Evolutionary conservation across 2,329 filamentous ascomycete species (phyloP).

Genomic region (Diaporthe amygdali): DNA sequence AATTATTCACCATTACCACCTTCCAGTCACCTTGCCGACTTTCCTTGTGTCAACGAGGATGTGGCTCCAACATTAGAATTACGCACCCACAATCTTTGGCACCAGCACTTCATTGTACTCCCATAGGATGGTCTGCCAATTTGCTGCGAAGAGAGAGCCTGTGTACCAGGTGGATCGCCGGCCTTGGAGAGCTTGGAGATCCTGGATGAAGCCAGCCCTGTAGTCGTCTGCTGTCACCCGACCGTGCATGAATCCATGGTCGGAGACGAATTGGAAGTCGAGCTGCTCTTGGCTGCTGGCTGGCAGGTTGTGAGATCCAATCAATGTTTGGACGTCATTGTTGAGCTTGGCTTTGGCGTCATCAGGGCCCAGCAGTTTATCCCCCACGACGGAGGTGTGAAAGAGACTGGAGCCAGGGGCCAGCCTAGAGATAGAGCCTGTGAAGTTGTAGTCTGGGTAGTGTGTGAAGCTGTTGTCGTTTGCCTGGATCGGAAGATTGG

Average conservation of each 20-base stretch:
- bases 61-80: neutral
- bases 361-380: constrained; percentile 23
- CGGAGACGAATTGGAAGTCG: constrained; percentile 33
- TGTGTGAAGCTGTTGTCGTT: constrained; percentile 33
- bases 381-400: constrained; percentile 34
- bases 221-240: constrained; percentile 36
- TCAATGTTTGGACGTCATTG: constrained; percentile 31
- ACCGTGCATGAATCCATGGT: constrained; percentile 39
- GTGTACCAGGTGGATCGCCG: constrained; percentile 46
- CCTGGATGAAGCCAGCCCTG: constrained; percentile 39
- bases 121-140: constrained; percentile 41
- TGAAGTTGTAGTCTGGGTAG: constrained; percentile 34
- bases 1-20: neutral
- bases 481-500: constrained; percentile 35
- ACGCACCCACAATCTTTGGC: constrained; percentile 32
- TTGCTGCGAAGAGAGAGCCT: constrained; percentile 37
- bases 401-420: constrained; percentile 30
- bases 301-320: constrained; percentile 28
- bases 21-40: no score
- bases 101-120: constrained; percentile 37
- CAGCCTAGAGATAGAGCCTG: constrained; percentile 35
- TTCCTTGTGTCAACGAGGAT: neutral
- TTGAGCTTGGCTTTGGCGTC: constrained; percentile 33
- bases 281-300: constrained; percentile 24
- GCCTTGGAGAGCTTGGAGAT: constrained; percentile 44